phyloP scores from a whole-genome alignment of 2,329 filamentous ascomycete genomes.

The Aspergillus oerlinghausenensis region DNA sequence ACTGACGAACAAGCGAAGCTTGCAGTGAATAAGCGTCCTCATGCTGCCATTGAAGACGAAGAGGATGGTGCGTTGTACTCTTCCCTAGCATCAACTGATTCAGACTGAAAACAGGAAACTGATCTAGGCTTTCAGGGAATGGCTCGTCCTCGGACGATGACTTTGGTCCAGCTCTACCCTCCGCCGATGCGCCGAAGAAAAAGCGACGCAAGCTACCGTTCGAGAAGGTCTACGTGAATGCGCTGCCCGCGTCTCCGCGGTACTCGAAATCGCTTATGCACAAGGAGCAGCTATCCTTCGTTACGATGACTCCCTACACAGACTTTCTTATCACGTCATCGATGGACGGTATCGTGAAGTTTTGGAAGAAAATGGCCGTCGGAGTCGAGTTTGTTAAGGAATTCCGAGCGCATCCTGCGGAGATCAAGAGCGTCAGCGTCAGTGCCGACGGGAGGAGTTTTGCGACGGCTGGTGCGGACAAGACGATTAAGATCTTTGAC shows the following conservation, averaged over 20 bases:
- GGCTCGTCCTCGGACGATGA: slow-evolving; percentile 74
- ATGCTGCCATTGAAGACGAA: slow-evolving; percentile 51
- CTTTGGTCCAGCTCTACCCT: slow-evolving; percentile 86
- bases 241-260: slow-evolving; percentile 71
- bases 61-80: slow-evolving; percentile 32
- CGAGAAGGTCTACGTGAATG: slow-evolving; percentile 90
- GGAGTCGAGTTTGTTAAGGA: slow-evolving; percentile 98
- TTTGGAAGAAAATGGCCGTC: slow-evolving; percentile 93
- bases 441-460: slow-evolving; percentile 91
- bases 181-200: slow-evolving; percentile 74
- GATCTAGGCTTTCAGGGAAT: slow-evolving; percentile 17
- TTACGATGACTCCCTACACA: slow-evolving; percentile 81
- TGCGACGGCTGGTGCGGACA: slow-evolving; percentile 69
- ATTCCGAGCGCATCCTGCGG: slow-evolving; percentile 83
- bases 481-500: slow-evolving; percentile 53
- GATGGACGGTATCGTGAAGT: slow-evolving; percentile 93
- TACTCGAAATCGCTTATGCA: slow-evolving; percentile 99
- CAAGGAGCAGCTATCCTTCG: slow-evolving; percentile 86
- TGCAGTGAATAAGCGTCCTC: slow-evolving; percentile 51
- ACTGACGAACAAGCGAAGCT: slow-evolving; percentile 19
- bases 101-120: slow-evolving; percentile 8
- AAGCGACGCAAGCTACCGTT: slow-evolving; percentile 87
- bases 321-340: slow-evolving; percentile 96
- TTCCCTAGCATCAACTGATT: not conserved
- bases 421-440: slow-evolving; percentile 76